These are phyloP conservation scores for Aspergillus sp. DNA, from an alignment of 2,329 filamentous ascomycete genomes.

Conservation along the genomic window DNA sequence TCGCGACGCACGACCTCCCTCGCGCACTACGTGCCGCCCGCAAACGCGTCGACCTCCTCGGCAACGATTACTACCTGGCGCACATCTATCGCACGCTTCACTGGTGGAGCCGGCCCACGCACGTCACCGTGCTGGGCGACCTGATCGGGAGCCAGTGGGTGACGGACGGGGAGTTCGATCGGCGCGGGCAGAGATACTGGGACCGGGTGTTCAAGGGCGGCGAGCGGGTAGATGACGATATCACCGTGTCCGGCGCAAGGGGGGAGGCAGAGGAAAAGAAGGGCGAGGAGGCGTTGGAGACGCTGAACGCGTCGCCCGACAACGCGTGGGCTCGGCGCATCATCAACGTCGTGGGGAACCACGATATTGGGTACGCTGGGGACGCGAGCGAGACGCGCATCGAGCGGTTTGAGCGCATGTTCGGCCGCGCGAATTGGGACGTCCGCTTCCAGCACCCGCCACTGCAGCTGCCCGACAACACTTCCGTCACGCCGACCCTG, in stretches of 20 bases:
- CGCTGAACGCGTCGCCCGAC: slow-evolving; percentile 33
- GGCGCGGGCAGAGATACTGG: slow-evolving; percentile 75
- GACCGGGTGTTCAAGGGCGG: slow-evolving; percentile 69
- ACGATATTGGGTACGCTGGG: slow-evolving; percentile 94
- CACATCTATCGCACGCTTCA: slow-evolving; percentile 82
- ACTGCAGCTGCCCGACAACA: background rate
- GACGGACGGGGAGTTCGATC: slow-evolving; percentile 75
- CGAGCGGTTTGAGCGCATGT: slow-evolving; percentile 75
- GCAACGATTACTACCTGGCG: slow-evolving; percentile 91
- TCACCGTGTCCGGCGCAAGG: slow-evolving; percentile 30
- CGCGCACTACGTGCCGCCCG: slow-evolving; percentile 63
- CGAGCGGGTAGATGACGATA: slow-evolving; percentile 56
- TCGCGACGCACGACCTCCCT: slow-evolving; percentile 66
- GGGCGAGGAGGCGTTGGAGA: slow-evolving; percentile 22
- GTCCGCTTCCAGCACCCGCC: slow-evolving; percentile 65
- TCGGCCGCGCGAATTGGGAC: slow-evolving; percentile 89
- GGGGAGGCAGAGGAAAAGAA: slow-evolving; percentile 48
- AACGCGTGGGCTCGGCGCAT: slow-evolving; percentile 69
- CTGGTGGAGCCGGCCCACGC: slow-evolving; percentile 83
- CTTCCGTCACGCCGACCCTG: slow-evolving; percentile 54
- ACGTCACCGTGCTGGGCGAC: slow-evolving; percentile 86
- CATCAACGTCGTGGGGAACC: slow-evolving; percentile 91
- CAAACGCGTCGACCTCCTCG: slow-evolving; percentile 83
- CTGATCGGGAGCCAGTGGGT: slow-evolving; percentile 96
- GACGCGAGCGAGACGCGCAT: slow-evolving; percentile 77